Base-by-base conservation (phyloP, 768 basidiomycete genomes). In the Mycena pura region DNA sequence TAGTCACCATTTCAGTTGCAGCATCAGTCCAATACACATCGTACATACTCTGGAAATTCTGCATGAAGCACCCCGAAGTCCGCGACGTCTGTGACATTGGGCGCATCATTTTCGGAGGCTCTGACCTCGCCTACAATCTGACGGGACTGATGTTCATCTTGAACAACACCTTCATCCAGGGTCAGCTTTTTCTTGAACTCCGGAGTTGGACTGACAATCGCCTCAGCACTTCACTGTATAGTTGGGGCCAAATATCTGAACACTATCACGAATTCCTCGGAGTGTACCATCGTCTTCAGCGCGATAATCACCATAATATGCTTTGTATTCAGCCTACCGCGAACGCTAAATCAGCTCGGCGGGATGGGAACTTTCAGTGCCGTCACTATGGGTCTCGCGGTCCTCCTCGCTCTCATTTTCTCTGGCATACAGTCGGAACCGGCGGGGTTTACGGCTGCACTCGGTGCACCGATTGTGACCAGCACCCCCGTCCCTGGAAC, bases 151-250 rank as follows among this genome's bases (percentile, higher is more conserved):
- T 86, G 73, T 80, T 86, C 68, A 71, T 85, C 45, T 69, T 83
- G 41, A 86, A 86, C 72, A 86, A 84, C 68, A 81, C 80, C 17
- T 83, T 84, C 72, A 83, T 82, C 38, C 81, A 82, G 76, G 83
- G 81, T 74, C 31, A 21, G 36, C 28, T 41, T 34, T 9, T 5
- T 14, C 32, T 41, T 8, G 7, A 5, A 7, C 29, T 32, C 8
- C 2, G 8, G 24, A 2, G 14, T 44, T 4, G 48, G 27, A n/a
- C 44, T 46, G 31, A 36, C 15, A 1, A 44, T 11, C 8, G 19
- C 2, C 19, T 3, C 13, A 60, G 59, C 24, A 10, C 72, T 82
- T 19, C 80, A 81, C 55, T 77, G 78, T 59, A 72, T 83, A 9
- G 80, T 83, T 19, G 82, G 82, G 10, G 78, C 80, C 2, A 74